phyloP scores from a whole-genome alignment of 2,329 filamentous ascomycete genomes.

The Plenodomus lindquistii region DNA sequence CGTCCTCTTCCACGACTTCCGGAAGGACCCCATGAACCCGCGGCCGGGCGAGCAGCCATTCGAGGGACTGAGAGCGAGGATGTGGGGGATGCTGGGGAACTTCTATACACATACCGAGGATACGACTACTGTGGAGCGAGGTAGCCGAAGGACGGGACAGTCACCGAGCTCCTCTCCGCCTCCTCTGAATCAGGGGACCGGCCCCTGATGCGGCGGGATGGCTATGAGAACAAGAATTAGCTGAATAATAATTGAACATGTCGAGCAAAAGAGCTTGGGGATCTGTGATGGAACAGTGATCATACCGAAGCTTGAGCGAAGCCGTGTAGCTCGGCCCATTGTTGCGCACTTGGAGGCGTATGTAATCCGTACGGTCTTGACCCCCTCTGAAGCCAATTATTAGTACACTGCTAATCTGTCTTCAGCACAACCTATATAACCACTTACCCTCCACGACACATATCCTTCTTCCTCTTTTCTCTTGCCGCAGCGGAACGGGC shows the following conservation, averaged over 20 bases:
- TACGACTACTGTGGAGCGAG: slow-evolving; percentile 10
- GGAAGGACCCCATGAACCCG: slow-evolving; percentile 37
- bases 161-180: neutral
- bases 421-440: neutral
- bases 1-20: slow-evolving; percentile 65
- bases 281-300: neutral
- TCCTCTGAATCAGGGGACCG: neutral
- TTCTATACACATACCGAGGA: slow-evolving; percentile 35
- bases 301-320: neutral
- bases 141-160: slow-evolving; percentile 14
- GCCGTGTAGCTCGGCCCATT: no score
- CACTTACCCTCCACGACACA: neutral
- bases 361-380: no score
- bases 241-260: neutral
- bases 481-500: neutral
- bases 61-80: slow-evolving; percentile 27
- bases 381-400: neutral
- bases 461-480: neutral
- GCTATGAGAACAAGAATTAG: neutral
- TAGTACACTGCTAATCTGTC: neutral
- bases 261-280: neutral
- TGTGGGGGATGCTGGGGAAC: slow-evolving; percentile 30
- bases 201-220: neutral
- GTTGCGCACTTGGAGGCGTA: no score
- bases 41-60: slow-evolving; percentile 38